phyloP scores from a whole-genome alignment of 73 alveolate genomes.

The Paramecium octaurelia region DNA sequence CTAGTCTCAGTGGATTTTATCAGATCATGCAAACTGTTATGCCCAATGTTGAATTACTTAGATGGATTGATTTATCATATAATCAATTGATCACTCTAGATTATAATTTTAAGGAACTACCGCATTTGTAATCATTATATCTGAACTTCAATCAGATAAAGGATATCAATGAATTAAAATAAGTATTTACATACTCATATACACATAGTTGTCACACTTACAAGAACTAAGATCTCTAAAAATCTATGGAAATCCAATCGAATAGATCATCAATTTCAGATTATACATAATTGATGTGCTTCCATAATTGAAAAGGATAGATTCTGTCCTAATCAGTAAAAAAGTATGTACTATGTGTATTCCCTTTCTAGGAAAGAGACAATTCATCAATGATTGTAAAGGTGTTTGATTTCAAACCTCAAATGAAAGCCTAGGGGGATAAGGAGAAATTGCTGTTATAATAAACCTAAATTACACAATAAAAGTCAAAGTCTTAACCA shows the following conservation, averaged over 20 bases:
- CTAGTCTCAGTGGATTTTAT: neutral
- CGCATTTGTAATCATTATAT: slow-evolving; percentile 17
- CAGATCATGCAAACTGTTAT: neutral
- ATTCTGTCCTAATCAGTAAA: slow-evolving; percentile 14
- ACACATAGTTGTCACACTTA: neutral
- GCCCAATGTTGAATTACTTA: neutral
- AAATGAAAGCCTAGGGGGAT: neutral
- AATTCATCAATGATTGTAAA: neutral
- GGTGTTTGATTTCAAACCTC: neutral
- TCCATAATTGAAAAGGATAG: slow-evolving; percentile 10
- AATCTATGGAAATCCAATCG: slow-evolving; percentile 32
- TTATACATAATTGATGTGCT: slow-evolving; percentile 1
- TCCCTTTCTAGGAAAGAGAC: slow-evolving; percentile 10
- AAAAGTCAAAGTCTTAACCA: neutral
- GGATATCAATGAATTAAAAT: neutral
- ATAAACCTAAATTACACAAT: neutral
- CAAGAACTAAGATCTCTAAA: neutral
- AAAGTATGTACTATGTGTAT: neutral
- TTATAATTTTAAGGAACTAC: slow-evolving; percentile 28
- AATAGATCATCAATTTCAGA: neutral
- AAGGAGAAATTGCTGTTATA: neutral
- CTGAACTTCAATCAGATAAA: neutral
- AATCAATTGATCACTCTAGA: neutral
- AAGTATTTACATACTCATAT: neutral
- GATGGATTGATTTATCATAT: slow-evolving; percentile 48